Percentiles rank a stretch among this genome's conserved stretches.
These are phyloP conservation scores for Hygrophoropsis aurantiaca DNA, from an alignment of 768 basidiomycete genomes.

Conservation along the genomic window DNA sequence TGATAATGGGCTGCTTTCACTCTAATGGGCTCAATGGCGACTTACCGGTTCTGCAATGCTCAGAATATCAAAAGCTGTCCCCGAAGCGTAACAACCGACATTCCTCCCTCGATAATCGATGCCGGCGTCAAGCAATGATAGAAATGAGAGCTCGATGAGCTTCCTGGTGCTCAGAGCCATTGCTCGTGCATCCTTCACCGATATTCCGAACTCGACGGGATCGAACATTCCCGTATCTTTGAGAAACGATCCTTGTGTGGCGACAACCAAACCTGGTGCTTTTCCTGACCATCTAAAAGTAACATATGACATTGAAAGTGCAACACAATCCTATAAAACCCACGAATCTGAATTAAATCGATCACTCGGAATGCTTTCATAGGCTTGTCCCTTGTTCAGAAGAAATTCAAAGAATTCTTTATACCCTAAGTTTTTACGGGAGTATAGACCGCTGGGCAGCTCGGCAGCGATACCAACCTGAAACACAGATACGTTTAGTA, in stretches of 20 bases:
- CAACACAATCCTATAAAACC: no score
- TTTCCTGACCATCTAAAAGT: constrained; percentile 24
- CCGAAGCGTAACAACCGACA: constrained; percentile 43
- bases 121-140: constrained; percentile 46
- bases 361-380: constrained; percentile 11
- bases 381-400: constrained; percentile 7
- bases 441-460: constrained; percentile 3
- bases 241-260: constrained; percentile 34
- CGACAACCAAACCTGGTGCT: constrained; percentile 23
- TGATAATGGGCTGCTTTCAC: background rate
- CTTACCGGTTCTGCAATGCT: constrained; percentile 26
- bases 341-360: constrained; percentile 11
- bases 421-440: constrained; percentile 9
- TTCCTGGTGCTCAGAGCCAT: constrained; percentile 37
- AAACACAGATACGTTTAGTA: no score
- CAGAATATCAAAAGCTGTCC: constrained; percentile 21
- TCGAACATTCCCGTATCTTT: constrained; percentile 38
- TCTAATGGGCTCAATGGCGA: no score
- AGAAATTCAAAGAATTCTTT: constrained; percentile 11
- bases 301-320: background rate
- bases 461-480: constrained; percentile 14
- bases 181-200: background rate
- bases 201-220: constrained; percentile 39
- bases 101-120: constrained; percentile 43
- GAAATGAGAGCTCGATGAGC: constrained; percentile 39